Conservation (phyloP, 129 eudicot genomes). For the Ambrosia trifida region DNA sequence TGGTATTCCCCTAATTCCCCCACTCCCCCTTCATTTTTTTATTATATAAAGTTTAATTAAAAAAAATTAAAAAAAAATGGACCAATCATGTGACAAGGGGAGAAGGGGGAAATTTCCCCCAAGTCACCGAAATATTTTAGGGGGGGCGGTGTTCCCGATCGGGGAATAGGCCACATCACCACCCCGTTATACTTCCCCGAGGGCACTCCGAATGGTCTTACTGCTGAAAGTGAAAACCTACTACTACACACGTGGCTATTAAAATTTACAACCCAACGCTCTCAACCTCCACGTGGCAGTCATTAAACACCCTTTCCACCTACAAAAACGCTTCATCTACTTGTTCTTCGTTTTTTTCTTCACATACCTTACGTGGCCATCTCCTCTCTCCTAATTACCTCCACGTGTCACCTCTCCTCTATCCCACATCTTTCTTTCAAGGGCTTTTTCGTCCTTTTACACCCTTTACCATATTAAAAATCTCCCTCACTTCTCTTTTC, state of each 20-base stretch:
- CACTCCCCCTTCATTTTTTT: too few species aligned
- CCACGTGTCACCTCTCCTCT: conserved; percentile 31
- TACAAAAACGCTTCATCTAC: conserved; percentile 15
- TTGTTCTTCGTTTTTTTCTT: conserved; percentile 20
- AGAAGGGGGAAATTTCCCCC: too few species aligned
- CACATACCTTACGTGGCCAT: conserved; percentile 19
- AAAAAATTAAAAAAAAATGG: too few species aligned
- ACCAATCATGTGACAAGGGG: too few species aligned
- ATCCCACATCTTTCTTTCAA: conserved; percentile 2
- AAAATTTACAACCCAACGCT: neutral
- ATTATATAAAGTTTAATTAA: too few species aligned
- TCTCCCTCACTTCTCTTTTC: conserved; percentile 25
- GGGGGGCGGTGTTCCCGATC: too few species aligned
- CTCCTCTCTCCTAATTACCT: neutral
- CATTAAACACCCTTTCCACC: neutral
- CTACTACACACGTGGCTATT: conserved; percentile 31
- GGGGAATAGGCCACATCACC: too few species aligned
- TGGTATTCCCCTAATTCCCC: too few species aligned
- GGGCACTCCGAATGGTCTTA: too few species aligned
- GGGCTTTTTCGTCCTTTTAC: conserved; percentile 3
- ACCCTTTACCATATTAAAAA: conserved; percentile 21
- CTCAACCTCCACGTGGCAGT: conserved; percentile 34
- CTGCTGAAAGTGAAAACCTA: neutral
- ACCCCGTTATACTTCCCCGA: too few species aligned
- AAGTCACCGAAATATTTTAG: too few species aligned